A percentile compares a stretch with the other conserved stretches of the same genome.
These are phyloP conservation scores for Stemphylium lycopersici DNA, from an alignment of 2,329 filamentous ascomycete genomes.

Conservation along the genomic window DNA sequence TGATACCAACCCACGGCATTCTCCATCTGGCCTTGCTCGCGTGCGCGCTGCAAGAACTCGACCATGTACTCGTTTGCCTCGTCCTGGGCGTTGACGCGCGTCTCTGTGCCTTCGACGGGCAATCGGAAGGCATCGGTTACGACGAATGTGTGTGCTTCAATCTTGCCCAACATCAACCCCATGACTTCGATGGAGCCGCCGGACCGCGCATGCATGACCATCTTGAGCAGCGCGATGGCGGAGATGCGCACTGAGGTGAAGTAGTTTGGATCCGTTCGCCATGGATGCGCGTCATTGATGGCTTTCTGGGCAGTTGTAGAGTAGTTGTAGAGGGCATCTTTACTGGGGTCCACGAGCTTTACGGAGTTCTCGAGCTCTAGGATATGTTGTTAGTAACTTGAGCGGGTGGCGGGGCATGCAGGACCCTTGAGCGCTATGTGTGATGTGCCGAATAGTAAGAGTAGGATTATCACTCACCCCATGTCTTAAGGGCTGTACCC, in stretches of 20 bases:
- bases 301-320: constrained; percentile 71
- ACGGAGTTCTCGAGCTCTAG: constrained; percentile 85
- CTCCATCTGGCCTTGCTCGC: constrained; percentile 79
- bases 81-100: constrained; percentile 91
- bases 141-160: constrained; percentile 82
- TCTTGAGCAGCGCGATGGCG: constrained; percentile 92
- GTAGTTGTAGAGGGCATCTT: constrained; percentile 92
- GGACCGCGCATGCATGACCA: constrained; percentile 98
- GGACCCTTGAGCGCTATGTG: background rate
- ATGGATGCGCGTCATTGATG: constrained; percentile 70
- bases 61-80: constrained; percentile 98
- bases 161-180: constrained; percentile 97
- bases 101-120: constrained; percentile 98
- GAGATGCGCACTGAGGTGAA: constrained; percentile 95
- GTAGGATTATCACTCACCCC: constrained; percentile 39
- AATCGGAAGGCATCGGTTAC: constrained; percentile 93
- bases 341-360: constrained; percentile 80
- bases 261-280: constrained; percentile 79
- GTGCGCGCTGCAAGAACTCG: constrained; percentile 76
- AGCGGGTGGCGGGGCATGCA: constrained; percentile 16
- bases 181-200: constrained; percentile 93
- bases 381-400: constrained; percentile 20
- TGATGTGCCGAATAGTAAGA: background rate
- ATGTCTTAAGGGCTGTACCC: constrained; percentile 46
- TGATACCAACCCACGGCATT: constrained; percentile 99